Evolutionary conservation across 2,329 filamentous ascomycete genomes (phyloP).

Genomic region (Phyllosticta citrichinensis): DNA sequence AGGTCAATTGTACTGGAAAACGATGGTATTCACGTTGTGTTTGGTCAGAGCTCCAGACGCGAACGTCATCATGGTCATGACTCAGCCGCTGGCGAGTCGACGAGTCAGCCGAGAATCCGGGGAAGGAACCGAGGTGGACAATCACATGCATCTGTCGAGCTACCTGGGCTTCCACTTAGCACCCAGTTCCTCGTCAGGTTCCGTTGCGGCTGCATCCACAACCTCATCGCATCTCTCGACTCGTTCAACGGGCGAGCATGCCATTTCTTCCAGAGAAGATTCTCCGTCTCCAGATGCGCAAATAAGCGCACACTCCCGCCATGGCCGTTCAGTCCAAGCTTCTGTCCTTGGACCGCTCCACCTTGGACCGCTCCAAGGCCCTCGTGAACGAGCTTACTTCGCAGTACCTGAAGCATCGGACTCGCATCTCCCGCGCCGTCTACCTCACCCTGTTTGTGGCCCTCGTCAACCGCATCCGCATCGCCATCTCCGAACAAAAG

Average conservation of each 20-base stretch:
- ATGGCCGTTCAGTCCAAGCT: conserved; percentile 34
- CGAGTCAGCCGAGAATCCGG: conserved; percentile 9
- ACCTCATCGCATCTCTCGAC: not conserved
- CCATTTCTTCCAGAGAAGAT: conserved; percentile 1
- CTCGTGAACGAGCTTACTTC: conserved; percentile 28
- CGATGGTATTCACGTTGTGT: not conserved
- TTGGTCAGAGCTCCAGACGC: not conserved
- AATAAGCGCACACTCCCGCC: conserved; percentile 2
- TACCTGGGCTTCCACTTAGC: not conserved
- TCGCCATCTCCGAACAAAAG: conserved; percentile 89
- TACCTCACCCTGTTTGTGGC: conserved; percentile 33
- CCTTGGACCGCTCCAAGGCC: conserved; percentile 25
- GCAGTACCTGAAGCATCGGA: conserved; percentile 29
- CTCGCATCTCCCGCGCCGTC: conserved; percentile 32
- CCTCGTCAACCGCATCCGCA: conserved; percentile 66
- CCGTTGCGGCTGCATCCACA: conserved; percentile 5
- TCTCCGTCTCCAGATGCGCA: conserved; percentile 1
- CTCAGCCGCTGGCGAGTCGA: not conserved
- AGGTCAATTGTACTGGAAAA: too few relatives aligned
- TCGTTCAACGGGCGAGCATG: conserved; percentile 7
- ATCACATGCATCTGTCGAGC: conserved; percentile 6
- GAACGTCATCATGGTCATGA: not conserved
- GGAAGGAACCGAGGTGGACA: conserved; percentile 9
- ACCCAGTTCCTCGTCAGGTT: not conserved
- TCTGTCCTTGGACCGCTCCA: conserved; percentile 23